These are phyloP conservation scores for Syzygium jambos DNA, from an alignment of 345 rosid species.

Conservation along the genomic window DNA sequence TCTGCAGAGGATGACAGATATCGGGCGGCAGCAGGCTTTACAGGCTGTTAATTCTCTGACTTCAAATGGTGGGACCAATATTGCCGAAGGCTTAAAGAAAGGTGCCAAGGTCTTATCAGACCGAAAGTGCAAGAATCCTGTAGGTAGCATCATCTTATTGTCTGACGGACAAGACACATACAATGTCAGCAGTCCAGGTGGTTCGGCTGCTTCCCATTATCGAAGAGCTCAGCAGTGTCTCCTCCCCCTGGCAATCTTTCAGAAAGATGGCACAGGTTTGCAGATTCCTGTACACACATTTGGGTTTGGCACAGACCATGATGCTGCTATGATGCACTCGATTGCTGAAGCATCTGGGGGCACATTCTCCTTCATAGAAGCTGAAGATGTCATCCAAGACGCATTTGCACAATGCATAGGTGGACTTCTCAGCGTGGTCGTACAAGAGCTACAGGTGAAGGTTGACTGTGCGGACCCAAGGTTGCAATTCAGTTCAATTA, in stretches of 20 bases:
- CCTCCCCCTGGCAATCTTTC: conserved; percentile 38
- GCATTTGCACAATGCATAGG: conserved; percentile 99
- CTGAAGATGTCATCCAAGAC: conserved; percentile 87
- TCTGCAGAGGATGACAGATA: conserved; percentile 75
- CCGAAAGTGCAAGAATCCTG: conserved; percentile 74
- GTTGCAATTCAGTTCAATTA: conserved; percentile 49
- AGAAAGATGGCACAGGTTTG: conserved; percentile 28
- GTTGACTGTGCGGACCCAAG: conserved; percentile 44
- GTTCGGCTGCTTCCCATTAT: not conserved
- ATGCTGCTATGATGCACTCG: conserved; percentile 86
- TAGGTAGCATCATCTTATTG: conserved; percentile 73
- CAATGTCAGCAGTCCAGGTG: conserved; percentile 40
- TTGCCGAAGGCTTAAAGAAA: conserved; percentile 85
- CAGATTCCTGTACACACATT: conserved; percentile 86
- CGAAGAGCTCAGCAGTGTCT: conserved; percentile 47
- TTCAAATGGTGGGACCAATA: conserved; percentile 93
- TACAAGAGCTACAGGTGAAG: conserved; percentile 57
- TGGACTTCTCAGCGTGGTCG: conserved; percentile 89
- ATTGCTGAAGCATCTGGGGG: conserved; percentile 84
- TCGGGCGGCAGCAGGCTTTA: conserved; percentile 71
- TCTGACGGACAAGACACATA: conserved; percentile 97
- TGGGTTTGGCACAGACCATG: conserved; percentile 93
- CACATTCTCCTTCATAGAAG: conserved; percentile 96
- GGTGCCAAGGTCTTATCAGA: conserved; percentile 77
- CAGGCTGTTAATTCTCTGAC: conserved; percentile 76